Evolutionary conservation across 2,329 filamentous ascomycete species (phyloP), one percentile per base, ranked within the genome.

Genomic region (Aspergillus sp.): DNA sequence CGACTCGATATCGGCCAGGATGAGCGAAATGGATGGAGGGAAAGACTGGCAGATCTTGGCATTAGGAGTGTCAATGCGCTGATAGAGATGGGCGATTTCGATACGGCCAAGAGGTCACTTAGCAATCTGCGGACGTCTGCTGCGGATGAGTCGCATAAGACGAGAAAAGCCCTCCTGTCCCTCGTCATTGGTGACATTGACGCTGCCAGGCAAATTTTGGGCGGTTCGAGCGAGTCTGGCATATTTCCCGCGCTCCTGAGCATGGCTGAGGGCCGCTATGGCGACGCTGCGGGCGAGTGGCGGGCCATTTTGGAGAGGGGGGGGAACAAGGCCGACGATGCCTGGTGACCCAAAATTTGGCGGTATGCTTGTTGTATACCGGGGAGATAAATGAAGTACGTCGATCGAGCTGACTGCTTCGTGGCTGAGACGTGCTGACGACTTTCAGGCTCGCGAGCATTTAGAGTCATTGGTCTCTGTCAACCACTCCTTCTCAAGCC

Each of bases 281-380:
- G 69, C 4, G 59, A 67, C 10, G 84, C 86, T 1, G 62, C 79
- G 4, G 52, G 58, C 2, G 67, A 69, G 15, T 93, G 85, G 80
- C 61, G 60, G 12, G 44, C 48, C 1, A 55, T 82, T 12, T 57
- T 66, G 30, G 62, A 65, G 13, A 63, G 61, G 3, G 58, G 73
- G 26, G 54, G 53, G 5, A 59, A 47, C 15, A 49, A 57, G 24
- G 57, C 64, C 0, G 55, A 64, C 15, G 74, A 82, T 36, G 83
- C 45, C 80, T 93, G 69, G 67, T 86, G 4, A 71, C 71, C 3
- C 83, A 93, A 36, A 96, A 96, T 51, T 65, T 82, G 28, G 86
- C 86, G 0, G 84, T 95, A 2, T 88, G 81, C 43, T 63, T 91
- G 32, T 66, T 96, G 0, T 96, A 96, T 53, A 75, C 78, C 0